These are phyloP conservation scores for Jamesozyma rosinii DNA, from an alignment of 805 yeast genomes.

Conservation along the genomic window DNA sequence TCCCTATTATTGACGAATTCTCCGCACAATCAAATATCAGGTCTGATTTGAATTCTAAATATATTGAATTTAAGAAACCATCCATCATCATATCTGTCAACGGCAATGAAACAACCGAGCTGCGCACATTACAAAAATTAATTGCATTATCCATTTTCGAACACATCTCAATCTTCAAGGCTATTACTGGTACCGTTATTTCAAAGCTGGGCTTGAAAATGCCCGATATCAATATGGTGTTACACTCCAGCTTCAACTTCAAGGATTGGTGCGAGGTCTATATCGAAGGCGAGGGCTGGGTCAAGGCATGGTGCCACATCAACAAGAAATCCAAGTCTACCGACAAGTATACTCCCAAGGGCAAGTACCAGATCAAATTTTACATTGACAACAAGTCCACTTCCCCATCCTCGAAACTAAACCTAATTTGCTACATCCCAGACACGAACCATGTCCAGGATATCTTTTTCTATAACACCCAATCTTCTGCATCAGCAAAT, in stretches of 20 bases:
- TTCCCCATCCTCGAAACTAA: conserved; percentile 14
- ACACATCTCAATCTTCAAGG: conserved; percentile 19
- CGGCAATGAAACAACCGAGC: not conserved
- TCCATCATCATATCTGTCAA: not conserved
- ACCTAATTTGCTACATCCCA: conserved; percentile 24
- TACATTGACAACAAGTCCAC: conserved; percentile 23
- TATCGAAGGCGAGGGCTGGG: conserved; percentile 25
- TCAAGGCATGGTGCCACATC: conserved; percentile 29
- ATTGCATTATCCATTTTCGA: conserved; percentile 20
- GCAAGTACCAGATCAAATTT: conserved; percentile 23
- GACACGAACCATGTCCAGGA: conserved; percentile 25
- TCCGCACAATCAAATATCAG: not conserved
- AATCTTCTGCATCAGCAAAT: conserved; percentile 3
- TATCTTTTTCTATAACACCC: conserved; percentile 16
- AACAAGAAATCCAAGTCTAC: conserved; percentile 12
- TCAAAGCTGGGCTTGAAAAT: conserved; percentile 20
- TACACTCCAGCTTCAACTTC: conserved; percentile 23
- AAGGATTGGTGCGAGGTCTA: conserved; percentile 31
- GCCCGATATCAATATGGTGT: conserved; percentile 24
- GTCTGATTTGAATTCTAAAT: not conserved
- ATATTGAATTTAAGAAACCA: conserved; percentile 5
- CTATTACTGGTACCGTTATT: conserved; percentile 25
- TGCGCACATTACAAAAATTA: conserved; percentile 7
- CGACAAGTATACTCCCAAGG: conserved; percentile 11
- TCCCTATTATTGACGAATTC: not conserved